A percentile compares a stretch with the other conserved stretches of the same genome.
These are phyloP conservation scores for Nigrospora sphaerica DNA, from an alignment of 2,329 filamentous ascomycete species.

Conservation along the genomic window DNA sequence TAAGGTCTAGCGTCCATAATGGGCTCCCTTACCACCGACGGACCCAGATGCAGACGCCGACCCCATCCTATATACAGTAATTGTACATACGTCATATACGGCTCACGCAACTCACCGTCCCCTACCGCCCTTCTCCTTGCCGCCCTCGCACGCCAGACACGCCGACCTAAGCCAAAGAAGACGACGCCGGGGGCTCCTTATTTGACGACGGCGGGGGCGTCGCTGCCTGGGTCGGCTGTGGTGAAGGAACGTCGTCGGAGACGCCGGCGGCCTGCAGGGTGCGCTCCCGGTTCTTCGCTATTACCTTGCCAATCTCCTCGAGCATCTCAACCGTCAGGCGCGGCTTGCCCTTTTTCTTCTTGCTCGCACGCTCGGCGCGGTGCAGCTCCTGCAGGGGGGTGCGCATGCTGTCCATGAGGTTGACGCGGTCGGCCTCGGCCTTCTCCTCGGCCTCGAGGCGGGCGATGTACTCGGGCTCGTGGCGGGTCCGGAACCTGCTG, in stretches of 20 bases:
- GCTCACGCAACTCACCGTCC: background rate
- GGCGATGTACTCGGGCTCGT: constrained; percentile 66
- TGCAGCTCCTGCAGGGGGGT: constrained; percentile 56
- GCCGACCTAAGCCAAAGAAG: background rate
- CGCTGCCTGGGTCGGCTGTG: background rate
- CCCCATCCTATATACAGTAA: constrained; percentile 5
- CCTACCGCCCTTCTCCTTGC: no score
- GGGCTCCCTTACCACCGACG: background rate
- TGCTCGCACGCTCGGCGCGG: constrained; percentile 42
- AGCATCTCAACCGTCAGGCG: constrained; percentile 52
- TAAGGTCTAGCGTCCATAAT: background rate
- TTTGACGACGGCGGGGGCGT: constrained; percentile 1
- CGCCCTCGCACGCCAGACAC: no score
- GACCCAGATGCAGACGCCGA: background rate
- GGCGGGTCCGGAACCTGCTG: constrained; percentile 72
- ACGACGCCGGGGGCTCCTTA: background rate
- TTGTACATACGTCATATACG: background rate
- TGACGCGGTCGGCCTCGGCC: constrained; percentile 32
- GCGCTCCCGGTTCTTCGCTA: constrained; percentile 44
- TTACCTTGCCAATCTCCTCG: constrained; percentile 54
- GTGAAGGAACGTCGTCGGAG: constrained; percentile 16
- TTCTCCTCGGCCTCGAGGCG: constrained; percentile 54
- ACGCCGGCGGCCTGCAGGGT: constrained; percentile 30
- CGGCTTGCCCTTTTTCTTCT: constrained; percentile 46
- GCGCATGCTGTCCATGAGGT: constrained; percentile 29